A percentile compares a stretch with the other conserved stretches of the same genome.
Evolutionary conservation across 148 eudicot genomes (phyloP).

Genomic region (Fagopyrum homotropicum): DNA sequence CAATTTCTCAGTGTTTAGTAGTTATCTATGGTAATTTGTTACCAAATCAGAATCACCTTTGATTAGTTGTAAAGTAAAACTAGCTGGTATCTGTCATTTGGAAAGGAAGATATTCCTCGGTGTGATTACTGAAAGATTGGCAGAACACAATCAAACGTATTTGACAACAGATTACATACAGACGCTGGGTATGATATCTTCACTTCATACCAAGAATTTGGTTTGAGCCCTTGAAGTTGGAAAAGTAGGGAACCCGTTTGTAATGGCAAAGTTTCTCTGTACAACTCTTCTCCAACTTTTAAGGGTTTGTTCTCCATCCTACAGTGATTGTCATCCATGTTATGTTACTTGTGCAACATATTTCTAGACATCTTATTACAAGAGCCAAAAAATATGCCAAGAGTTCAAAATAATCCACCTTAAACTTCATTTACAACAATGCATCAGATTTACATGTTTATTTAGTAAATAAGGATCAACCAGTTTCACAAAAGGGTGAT

Average conservation of each 20-base stretch:
- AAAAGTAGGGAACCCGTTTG: slow-evolving; percentile 60
- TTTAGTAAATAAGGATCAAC: neutral
- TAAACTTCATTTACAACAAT: neutral
- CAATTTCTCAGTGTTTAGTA: slow-evolving; percentile 81
- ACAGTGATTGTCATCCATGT: neutral
- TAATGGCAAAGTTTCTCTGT: slow-evolving; percentile 61
- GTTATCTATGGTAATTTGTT: slow-evolving; percentile 44
- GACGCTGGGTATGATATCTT: slow-evolving; percentile 99
- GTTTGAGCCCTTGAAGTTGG: slow-evolving; percentile 56
- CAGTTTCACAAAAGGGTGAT: neutral
- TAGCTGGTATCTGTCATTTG: slow-evolving; percentile 60
- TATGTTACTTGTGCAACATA: neutral
- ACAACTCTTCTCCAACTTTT: slow-evolving; percentile 66
- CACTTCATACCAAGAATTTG: slow-evolving; percentile 81
- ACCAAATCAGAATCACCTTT: slow-evolving; percentile 41
- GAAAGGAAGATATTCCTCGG: slow-evolving; percentile 10
- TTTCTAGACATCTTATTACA: neutral
- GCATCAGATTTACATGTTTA: neutral
- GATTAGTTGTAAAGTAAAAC: slow-evolving; percentile 57
- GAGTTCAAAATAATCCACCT: neutral
- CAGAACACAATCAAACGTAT: slow-evolving; percentile 1
- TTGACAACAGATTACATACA: slow-evolving; percentile 38
- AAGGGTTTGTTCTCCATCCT: slow-evolving; percentile 39
- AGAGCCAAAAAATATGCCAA: neutral
- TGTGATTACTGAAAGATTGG: neutral